Evolutionary conservation across 768 basidiomycete genomes (phyloP).

Genomic region (Clitopilus passeckerianus): DNA sequence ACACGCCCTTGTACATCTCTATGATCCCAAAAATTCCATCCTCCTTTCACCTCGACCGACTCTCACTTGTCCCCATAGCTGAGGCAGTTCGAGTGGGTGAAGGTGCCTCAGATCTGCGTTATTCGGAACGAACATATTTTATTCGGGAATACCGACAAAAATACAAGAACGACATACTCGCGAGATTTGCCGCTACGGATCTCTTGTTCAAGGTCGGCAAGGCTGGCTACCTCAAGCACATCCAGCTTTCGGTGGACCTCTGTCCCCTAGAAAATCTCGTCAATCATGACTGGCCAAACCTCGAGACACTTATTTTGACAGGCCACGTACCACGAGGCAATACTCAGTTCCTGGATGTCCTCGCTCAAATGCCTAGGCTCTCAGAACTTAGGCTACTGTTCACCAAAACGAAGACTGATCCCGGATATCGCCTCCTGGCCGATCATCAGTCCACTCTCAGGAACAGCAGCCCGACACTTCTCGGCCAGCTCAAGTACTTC

Average conservation of each 20-base stretch:
- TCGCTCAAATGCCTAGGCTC: slow-evolving; percentile 29
- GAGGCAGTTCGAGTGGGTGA: slow-evolving; percentile 37
- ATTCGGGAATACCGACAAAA: slow-evolving; percentile 32
- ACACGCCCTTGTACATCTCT: slow-evolving; percentile 32
- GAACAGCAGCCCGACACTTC: slow-evolving; percentile 15
- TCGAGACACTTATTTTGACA: slow-evolving; percentile 33
- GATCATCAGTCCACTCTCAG: slow-evolving; percentile 12
- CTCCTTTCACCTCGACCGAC: slow-evolving; percentile 24
- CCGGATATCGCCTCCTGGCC: slow-evolving; percentile 19
- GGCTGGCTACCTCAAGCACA: slow-evolving; percentile 22
- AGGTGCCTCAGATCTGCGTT: slow-evolving; percentile 31
- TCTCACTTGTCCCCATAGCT: slow-evolving; percentile 32
- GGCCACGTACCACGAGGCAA: slow-evolving; percentile 28
- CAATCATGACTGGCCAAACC: slow-evolving; percentile 26
- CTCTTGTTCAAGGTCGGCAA: slow-evolving; percentile 27
- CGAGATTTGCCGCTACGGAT: slow-evolving; percentile 21
- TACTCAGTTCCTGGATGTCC: slow-evolving; percentile 24
- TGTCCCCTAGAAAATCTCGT: slow-evolving; percentile 25
- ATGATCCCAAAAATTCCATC: slow-evolving; percentile 25
- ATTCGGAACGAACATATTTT: slow-evolving; percentile 28
- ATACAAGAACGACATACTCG: slow-evolving; percentile 28
- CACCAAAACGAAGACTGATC: slow-evolving; percentile 22
- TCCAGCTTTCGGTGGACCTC: slow-evolving; percentile 33
- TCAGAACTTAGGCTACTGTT: slow-evolving; percentile 27
- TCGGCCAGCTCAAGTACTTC: slow-evolving; percentile 25